Conservation (phyloP, 2,329 filamentous ascomycete genomes). For the Hymenoscyphus linearis region DNA sequence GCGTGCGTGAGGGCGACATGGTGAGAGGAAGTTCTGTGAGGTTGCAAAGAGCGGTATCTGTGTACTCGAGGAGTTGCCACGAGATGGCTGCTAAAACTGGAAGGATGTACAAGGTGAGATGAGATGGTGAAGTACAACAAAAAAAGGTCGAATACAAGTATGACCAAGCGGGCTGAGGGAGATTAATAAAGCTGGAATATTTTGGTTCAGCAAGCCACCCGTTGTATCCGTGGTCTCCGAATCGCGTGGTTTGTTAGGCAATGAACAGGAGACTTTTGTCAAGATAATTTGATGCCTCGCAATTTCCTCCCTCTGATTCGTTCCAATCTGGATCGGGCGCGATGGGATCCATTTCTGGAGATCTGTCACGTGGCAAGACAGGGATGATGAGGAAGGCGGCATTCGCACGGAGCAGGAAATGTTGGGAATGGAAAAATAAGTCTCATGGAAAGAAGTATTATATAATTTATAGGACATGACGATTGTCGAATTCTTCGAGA, state of each 20-base stretch:
- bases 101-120: background rate
- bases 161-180: background rate
- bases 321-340: background rate
- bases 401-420: background rate
- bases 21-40: conserved; percentile 4
- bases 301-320: background rate
- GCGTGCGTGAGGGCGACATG: conserved; percentile 71
- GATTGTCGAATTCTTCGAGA: background rate
- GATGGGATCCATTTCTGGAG: background rate
- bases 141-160: background rate
- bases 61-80: background rate
- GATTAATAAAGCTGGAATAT: background rate
- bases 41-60: background rate
- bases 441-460: too few relatives aligned
- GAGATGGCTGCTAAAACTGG: background rate
- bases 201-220: background rate
- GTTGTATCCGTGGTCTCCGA: background rate
- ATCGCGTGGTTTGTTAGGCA: conserved; percentile 4
- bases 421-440: background rate
- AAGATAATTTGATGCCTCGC: background rate
- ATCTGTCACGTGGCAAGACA: background rate
- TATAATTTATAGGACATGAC: background rate
- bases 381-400: background rate
- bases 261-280: conserved; percentile 11
- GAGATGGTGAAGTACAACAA: background rate